Percentiles rank a stretch among this genome's conserved stretches.
Evolutionary conservation across 1,284 basidiomycete species (phyloP).

Genomic region (Ceratobasidium sp.): DNA sequence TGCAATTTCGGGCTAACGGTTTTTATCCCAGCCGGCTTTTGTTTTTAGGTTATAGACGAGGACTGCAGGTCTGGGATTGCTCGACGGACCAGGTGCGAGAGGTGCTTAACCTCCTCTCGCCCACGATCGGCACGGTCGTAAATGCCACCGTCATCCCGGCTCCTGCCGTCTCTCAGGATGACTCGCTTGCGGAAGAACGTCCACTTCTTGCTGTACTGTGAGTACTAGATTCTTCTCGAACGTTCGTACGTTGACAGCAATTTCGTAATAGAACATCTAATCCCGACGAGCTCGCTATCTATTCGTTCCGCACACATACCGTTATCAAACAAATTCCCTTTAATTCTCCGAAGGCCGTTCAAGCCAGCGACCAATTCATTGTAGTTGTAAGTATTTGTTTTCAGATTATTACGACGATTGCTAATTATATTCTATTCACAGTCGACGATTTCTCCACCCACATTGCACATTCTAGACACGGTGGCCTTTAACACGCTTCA

Average conservation of each 20-base stretch:
- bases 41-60: slow-evolving; percentile 58
- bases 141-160: slow-evolving; percentile 60
- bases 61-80: slow-evolving; percentile 77
- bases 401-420: not conserved
- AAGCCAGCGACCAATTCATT: slow-evolving; percentile 63
- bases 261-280: slow-evolving; percentile 41
- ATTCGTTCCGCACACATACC: slow-evolving; percentile 68
- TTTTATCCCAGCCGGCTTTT: not conserved
- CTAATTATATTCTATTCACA: slow-evolving; percentile 50
- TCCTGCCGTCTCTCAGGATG: slow-evolving; percentile 47
- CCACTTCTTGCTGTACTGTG: slow-evolving; percentile 70
- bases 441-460: slow-evolving; percentile 67
- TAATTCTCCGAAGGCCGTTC: slow-evolving; percentile 53
- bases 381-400: slow-evolving; percentile 63
- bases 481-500: slow-evolving; percentile 64
- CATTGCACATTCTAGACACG: slow-evolving; percentile 67
- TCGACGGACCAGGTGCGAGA: slow-evolving; percentile 66
- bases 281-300: slow-evolving; percentile 60
- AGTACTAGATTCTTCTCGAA: slow-evolving; percentile 49
- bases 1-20: not conserved
- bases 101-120: slow-evolving; percentile 62
- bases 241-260: slow-evolving; percentile 44
- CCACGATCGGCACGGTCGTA: slow-evolving; percentile 43
- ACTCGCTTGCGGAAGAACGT: slow-evolving; percentile 54
- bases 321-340: slow-evolving; percentile 63